These are phyloP conservation scores for Phytopythium vexans DNA, from an alignment of 352 stramenopile species.

Conservation along the genomic window DNA sequence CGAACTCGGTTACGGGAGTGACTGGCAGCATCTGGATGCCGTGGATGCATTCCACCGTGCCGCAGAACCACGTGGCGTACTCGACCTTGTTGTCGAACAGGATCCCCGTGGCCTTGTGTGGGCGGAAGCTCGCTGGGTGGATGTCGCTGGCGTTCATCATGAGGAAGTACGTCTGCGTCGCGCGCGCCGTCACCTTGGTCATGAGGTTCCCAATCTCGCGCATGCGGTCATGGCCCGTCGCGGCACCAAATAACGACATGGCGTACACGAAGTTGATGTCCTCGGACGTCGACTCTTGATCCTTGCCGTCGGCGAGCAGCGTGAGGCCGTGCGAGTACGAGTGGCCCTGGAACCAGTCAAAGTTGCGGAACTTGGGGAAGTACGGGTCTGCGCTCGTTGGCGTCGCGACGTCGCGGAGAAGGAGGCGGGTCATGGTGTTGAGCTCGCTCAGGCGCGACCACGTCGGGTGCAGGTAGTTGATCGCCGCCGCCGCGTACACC, in stretches of 20 bases:
- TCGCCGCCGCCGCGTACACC: constrained; percentile 53
- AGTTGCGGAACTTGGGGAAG: constrained; percentile 66
- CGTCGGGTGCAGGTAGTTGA: constrained; percentile 71
- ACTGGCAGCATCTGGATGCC: constrained; percentile 78
- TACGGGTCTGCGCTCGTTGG: constrained; percentile 42
- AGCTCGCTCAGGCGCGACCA: constrained; percentile 46
- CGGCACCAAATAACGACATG: constrained; percentile 42
- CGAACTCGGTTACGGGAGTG: constrained; percentile 57
- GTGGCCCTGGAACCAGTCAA: constrained; percentile 69
- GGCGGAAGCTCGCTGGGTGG: constrained; percentile 37
- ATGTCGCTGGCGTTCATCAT: constrained; percentile 54
- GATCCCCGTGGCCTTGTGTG: constrained; percentile 60
- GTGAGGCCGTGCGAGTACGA: constrained; percentile 74
- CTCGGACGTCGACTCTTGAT: constrained; percentile 63
- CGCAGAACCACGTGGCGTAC: constrained; percentile 77
- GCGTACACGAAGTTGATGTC: constrained; percentile 69
- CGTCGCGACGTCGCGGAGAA: constrained; percentile 54
- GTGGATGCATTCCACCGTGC: constrained; percentile 67
- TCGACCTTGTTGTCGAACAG: constrained; percentile 82
- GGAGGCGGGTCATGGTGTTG: constrained; percentile 42
- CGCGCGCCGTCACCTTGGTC: constrained; percentile 44
- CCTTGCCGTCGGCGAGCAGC: constrained; percentile 53
- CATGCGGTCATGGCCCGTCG: constrained; percentile 40
- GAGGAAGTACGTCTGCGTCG: constrained; percentile 70
- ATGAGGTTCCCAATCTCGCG: constrained; percentile 46